These are phyloP conservation scores for Termitomyces sp. DNA, from an alignment of 1,284 basidiomycete species.

Conservation along the genomic window DNA sequence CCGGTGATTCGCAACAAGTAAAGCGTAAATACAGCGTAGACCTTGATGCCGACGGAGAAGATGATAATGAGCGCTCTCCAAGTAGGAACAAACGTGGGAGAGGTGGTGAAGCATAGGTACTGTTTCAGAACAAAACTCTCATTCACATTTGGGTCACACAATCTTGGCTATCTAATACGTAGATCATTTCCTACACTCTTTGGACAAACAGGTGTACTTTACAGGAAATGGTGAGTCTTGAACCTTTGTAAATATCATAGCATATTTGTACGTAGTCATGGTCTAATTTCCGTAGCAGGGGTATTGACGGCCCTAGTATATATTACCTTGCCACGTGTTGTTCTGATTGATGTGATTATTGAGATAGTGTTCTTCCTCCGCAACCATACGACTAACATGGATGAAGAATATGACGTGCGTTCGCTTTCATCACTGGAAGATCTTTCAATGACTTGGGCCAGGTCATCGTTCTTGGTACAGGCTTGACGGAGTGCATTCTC, in stretches of 20 bases:
- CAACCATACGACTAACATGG: constrained; percentile 47
- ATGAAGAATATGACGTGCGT: constrained; percentile 85
- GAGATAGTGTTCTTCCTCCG: constrained; percentile 10
- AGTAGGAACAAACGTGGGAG: constrained; percentile 22
- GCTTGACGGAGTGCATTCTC: constrained; percentile 97
- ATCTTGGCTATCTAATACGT: constrained; percentile 8
- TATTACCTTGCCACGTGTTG: constrained; percentile 10
- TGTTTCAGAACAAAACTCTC: background rate
- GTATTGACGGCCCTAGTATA: background rate
- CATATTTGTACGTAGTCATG: constrained; percentile 10
- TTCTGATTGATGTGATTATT: constrained; percentile 15
- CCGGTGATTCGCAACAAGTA: constrained; percentile 14
- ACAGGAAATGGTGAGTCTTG: constrained; percentile 5
- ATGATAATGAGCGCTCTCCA: constrained; percentile 12
- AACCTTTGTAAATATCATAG: constrained; percentile 13
- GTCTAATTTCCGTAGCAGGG: constrained; percentile 1
- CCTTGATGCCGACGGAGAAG: constrained; percentile 19
- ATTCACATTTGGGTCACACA: background rate
- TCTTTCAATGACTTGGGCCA: constrained; percentile 25
- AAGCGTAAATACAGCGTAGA: constrained; percentile 31
- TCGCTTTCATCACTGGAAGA: background rate
- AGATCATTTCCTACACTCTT: background rate
- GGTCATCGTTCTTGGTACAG: constrained; percentile 95
- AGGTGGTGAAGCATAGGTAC: constrained; percentile 14
- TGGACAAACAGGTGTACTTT: constrained; percentile 6